Conservation (phyloP, 2,329 filamentous ascomycete genomes). For the Lachnellula hyalina region DNA sequence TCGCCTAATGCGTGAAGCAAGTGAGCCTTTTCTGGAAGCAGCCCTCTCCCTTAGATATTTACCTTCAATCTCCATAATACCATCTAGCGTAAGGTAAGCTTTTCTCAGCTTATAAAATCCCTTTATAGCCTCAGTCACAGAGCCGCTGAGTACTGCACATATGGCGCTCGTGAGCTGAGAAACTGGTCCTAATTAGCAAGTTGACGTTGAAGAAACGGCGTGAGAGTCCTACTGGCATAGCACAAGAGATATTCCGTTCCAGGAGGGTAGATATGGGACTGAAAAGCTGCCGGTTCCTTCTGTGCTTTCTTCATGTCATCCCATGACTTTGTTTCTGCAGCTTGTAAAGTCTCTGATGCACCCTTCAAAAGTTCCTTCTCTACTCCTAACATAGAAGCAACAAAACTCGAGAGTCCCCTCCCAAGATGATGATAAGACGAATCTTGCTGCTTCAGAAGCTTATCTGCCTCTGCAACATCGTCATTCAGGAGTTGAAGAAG, state of each 20-base stretch:
- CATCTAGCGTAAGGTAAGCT: slow-evolving; percentile 77
- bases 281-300: slow-evolving; percentile 53
- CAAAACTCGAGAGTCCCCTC: slow-evolving; percentile 74
- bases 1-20: slow-evolving; percentile 3
- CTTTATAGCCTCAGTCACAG: slow-evolving; percentile 81
- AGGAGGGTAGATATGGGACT: slow-evolving; percentile 62
- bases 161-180: slow-evolving; percentile 86
- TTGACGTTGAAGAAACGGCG: neutral
- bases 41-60: slow-evolving; percentile 39
- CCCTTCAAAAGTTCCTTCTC: slow-evolving; percentile 88
- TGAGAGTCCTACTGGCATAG: slow-evolving; percentile 48
- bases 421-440: slow-evolving; percentile 90
- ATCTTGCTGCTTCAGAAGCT: slow-evolving; percentile 61
- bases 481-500: slow-evolving; percentile 78
- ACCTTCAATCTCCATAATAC: slow-evolving; percentile 69
- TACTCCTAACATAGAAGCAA: slow-evolving; percentile 81
- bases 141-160: slow-evolving; percentile 85
- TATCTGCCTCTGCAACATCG: slow-evolving; percentile 80
- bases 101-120: slow-evolving; percentile 91
- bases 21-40: slow-evolving; percentile 12
- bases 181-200: slow-evolving; percentile 35
- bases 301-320: slow-evolving; percentile 72
- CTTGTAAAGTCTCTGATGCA: slow-evolving; percentile 64
- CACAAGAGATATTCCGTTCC: slow-evolving; percentile 85
- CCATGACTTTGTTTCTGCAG: slow-evolving; percentile 72